Evolutionary conservation across 495 filamentous ascomycete genomes (phyloP), one percentile per base, ranked within the genome.

Genomic region (Hypoxylon cercidicola): DNA sequence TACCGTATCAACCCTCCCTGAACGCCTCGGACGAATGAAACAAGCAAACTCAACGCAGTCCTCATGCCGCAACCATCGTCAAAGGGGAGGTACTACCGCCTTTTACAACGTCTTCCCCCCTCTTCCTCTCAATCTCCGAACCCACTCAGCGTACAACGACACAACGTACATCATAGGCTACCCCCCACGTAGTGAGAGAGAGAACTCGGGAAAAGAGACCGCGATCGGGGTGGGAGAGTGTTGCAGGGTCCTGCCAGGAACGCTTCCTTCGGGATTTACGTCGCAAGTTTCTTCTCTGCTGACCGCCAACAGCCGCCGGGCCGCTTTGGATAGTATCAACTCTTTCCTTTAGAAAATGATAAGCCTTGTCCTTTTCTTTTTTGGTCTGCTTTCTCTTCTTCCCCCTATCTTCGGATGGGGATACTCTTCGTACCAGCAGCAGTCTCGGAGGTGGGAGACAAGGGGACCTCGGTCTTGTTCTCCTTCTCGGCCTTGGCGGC

Each of bases 321-420:
- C 3, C 25, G n/a, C n/a, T n/a, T 28, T 7, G 25, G 7, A 28
- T 28, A 28, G 3, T 28, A 28, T 28, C 25, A 28, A 28, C 25
- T 28, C 25, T 28, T 28, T 28, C 25, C 25, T 28, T 28, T 28
- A 28, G 25, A n/a, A 28, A 28, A 28, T 28, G 7, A 28, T 28
- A 28, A 28, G 25, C 25, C 25, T 28, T 28, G 25, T 28, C 7
- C 7, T 9, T 30, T 34, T 28, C 25, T 21, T 51, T 28, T 45
- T 40, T 30, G 23, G 18, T 9, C 9, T 19, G 50, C 32, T 39
- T 39, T 13, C 16, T 12, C 19, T 39, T 45, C 25, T 23, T 23
- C 18, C 10, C 32, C 62, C 60, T 77, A 81, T 75, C 82, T 82
- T 55, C 86, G 79, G 65, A 91, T 89, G 37, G 90, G 89, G 48